Conservation (phyloP, 371 early-diverging fungal species). For the Mortierella sp. region DNA sequence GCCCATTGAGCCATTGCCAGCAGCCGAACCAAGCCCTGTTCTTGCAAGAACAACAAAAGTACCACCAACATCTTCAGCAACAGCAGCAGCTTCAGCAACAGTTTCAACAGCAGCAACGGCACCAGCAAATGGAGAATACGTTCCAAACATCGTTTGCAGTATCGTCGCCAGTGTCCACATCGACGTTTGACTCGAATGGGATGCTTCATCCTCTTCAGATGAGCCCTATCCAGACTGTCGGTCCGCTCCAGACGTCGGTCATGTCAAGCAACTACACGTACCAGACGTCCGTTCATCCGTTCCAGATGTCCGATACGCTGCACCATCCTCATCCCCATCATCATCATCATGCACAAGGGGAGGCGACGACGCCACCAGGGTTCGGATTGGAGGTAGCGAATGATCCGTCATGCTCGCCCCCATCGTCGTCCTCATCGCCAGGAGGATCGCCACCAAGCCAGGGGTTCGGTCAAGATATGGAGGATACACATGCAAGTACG, state of each 20-base stretch:
- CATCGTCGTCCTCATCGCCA: too few species aligned
- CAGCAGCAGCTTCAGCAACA: constrained; percentile 10
- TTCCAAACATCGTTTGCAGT: constrained; percentile 2
- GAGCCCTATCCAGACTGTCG: constrained; percentile 1
- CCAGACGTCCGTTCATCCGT: constrained; percentile 31
- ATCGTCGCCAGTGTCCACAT: constrained; percentile 1
- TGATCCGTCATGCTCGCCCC: background rate
- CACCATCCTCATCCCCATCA: constrained; percentile 2
- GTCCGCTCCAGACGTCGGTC: background rate
- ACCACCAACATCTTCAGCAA: constrained; percentile 7
- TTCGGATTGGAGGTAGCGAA: constrained; percentile 15
- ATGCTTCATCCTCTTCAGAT: constrained; percentile 5
- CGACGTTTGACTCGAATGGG: constrained; percentile 1
- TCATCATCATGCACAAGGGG: background rate
- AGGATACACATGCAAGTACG: constrained; percentile 23
- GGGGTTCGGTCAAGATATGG: constrained; percentile 32
- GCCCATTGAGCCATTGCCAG: too few species aligned
- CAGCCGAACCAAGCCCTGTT: too few species aligned
- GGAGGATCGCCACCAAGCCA: background rate
- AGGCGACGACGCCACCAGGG: background rate
- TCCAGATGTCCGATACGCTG: constrained; percentile 16
- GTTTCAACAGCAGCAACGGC: constrained; percentile 11
- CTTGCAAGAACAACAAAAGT: too few species aligned
- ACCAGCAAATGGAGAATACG: constrained; percentile 1
- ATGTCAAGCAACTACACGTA: constrained; percentile 11